phyloP scores from a whole-genome alignment of 768 basidiomycete species.

The Kwoniella botswanensis region DNA sequence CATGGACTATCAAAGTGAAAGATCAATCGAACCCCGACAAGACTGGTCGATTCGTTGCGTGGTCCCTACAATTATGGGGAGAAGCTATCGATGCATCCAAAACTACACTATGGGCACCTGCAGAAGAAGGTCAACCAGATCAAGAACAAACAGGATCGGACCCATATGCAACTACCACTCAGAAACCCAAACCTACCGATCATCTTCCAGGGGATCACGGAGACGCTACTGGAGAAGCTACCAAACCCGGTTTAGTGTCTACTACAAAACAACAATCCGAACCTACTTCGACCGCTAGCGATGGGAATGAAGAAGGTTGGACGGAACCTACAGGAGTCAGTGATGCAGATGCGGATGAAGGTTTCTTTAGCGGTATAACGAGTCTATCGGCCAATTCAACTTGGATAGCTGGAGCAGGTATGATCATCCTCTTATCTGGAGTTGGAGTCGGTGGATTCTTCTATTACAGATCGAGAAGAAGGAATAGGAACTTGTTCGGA shows the following conservation, averaged over 20 bases:
- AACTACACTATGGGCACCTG: constrained; percentile 64
- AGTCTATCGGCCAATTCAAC: constrained; percentile 66
- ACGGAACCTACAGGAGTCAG: constrained; percentile 37
- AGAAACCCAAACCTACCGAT: constrained; percentile 80
- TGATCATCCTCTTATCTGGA: constrained; percentile 76
- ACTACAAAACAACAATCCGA: constrained; percentile 20
- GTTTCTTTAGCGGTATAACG: constrained; percentile 52
- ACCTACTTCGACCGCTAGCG: constrained; percentile 16
- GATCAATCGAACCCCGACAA: constrained; percentile 71
- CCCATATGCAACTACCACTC: constrained; percentile 63
- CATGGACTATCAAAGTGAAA: constrained; percentile 85
- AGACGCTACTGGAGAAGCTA: constrained; percentile 75
- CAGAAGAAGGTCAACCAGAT: constrained; percentile 56
- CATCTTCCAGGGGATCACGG: constrained; percentile 87
- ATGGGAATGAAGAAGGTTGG: constrained; percentile 50
- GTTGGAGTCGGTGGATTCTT: constrained; percentile 75
- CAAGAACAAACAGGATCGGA: constrained; percentile 57
- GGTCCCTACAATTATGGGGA: constrained; percentile 94
- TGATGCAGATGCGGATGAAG: constrained; percentile 48
- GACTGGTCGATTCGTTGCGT: constrained; percentile 77
- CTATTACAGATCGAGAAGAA: constrained; percentile 68
- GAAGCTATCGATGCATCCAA: constrained; percentile 74
- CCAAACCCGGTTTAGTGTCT: constrained; percentile 64
- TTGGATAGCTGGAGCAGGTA: constrained; percentile 89
- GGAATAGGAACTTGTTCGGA: constrained; percentile 59